These are phyloP conservation scores for Pascua sp. DNA, from an alignment of 1,284 basidiomycete species.

Conservation along the genomic window DNA sequence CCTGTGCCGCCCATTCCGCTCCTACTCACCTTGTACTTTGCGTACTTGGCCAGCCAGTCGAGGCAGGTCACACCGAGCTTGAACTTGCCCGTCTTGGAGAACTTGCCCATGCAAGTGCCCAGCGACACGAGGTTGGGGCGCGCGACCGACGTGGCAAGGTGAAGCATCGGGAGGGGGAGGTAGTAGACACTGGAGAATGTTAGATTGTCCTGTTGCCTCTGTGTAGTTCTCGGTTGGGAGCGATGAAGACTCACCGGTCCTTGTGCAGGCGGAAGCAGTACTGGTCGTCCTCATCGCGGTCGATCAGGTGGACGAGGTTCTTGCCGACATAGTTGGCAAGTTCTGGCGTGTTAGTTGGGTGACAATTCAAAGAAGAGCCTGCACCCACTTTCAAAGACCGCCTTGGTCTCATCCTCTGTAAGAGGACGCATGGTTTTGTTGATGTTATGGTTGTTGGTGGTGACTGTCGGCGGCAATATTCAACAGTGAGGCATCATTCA, in stretches of 20 bases:
- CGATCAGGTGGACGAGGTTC: constrained; percentile 52
- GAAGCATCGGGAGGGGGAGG: constrained; percentile 89
- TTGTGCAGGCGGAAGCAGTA: constrained; percentile 87
- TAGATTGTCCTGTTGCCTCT: neutral
- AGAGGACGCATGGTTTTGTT: constrained; percentile 45
- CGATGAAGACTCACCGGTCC: constrained; percentile 56
- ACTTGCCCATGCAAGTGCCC: constrained; percentile 97
- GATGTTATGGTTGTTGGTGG: neutral
- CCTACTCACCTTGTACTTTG: constrained; percentile 84
- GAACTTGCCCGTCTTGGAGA: constrained; percentile 96
- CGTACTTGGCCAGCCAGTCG: constrained; percentile 92
- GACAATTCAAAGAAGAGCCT: neutral
- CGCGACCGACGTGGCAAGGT: constrained; percentile 84
- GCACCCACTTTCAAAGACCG: constrained; percentile 51
- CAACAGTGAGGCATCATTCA: neutral
- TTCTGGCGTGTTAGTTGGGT: constrained; percentile 25
- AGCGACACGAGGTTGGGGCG: constrained; percentile 88
- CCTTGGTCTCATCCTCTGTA: constrained; percentile 52
- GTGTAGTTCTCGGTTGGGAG: no score
- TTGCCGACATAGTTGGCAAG: constrained; percentile 53
- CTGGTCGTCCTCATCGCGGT: constrained; percentile 51
- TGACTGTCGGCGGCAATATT: neutral
- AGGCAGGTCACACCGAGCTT: constrained; percentile 92
- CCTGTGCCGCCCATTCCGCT: neutral
- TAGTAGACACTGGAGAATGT: constrained; percentile 66